Base-by-base conservation (phyloP, 768 basidiomycete species). In the Roridomyces roridus region DNA sequence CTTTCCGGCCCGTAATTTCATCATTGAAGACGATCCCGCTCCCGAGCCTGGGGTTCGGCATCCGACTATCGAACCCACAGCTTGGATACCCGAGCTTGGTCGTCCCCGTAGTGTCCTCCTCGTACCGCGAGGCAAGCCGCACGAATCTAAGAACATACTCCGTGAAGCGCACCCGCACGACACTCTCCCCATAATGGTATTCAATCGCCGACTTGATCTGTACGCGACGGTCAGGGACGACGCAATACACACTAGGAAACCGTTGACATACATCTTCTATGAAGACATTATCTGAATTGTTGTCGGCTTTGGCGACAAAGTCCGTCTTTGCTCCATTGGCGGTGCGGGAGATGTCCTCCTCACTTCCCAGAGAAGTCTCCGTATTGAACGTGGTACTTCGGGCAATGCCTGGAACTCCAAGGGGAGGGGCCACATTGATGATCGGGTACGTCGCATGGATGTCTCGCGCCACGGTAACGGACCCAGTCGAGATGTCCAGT, bases 81-180 rank as follows among this genome's bases (percentile, higher is more conserved):
- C 82, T 86, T 1, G 86, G 85, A 69, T 81, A 92, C 1, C 92
- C 92, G 55, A 98, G 84, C 36, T 82, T 80, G 3, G 95, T 96
- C 18, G 79, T 70, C 0, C 93, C 93, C 17, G 80, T 80, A n/a
- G 87, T 84, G 67, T 97, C 96, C 67, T 85, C 82, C 67, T 98
- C 97, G 66, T 95, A 96, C 40, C 91, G 84, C 12, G 95, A 89
- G 3, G 96, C 92, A 29, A 98, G 77, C 20, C 94, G 84, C 29
- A 97, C 87, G 69, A 99, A 98, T 2, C 96, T 86, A 37, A 73
- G 71, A 0, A 92, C 86, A 69, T 96, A 98, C 68, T 98, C 96
- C 12, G 89, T 85, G 68, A 98, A 95, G 24, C 94, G 85, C 64
- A 89, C 82, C 10, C 96, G 88, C 9, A 99, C 92, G 58, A 92